Evolutionary conservation across 1,284 basidiomycete genomes (phyloP), one percentile per base, ranked within the genome.

Genomic region (Wolfiporia cocos): DNA sequence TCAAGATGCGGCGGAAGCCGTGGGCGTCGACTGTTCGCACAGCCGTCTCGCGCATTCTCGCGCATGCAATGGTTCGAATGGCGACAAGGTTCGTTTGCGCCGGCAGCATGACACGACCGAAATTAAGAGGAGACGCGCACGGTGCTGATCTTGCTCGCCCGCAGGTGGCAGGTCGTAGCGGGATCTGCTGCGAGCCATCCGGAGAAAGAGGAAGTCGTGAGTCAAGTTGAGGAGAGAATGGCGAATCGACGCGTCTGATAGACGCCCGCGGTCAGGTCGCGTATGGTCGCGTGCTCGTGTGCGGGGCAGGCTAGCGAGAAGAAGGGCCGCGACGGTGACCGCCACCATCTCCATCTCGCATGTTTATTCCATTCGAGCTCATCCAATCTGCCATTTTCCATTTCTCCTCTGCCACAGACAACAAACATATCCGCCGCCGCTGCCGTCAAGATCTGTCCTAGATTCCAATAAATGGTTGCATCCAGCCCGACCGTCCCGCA

Each of bases 401-500:
- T 43, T 43, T 31, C 38, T 22, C 18, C 18, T 28, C 26, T 39
- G 29, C 38, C 34, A 23, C 14, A 17, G 35, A 33, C 15, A 12
- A 20, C 10, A 23, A 11, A 7, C 41, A 15, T 24, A 22, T 19
- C 24, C 32, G 26, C 39, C 33, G 26, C 21, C 2, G 17, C 33
- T 22, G 26, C 24, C 11, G n/a, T 3, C 9, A 17, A 41, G 5
- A 4, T 15, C 20, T 20, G n/a, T n/a, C 12, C 17, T n/a, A 28
- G 24, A 26, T 37, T 10, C 17, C 18, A 22, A 21, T 33, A 43
- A 38, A 43, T 38, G 35, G 26, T 18, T 14, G 11, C 45, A 22
- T 44, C 52, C 19, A 43, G 42, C 40, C 52, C 52, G 20, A 44
- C 44, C 37, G 42, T 52, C 34, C 52, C 52, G 15, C 40, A 54